Evolutionary conservation across 2,329 filamentous ascomycete genomes (phyloP).

Genomic region (Colletotrichum noveboracense): DNA sequence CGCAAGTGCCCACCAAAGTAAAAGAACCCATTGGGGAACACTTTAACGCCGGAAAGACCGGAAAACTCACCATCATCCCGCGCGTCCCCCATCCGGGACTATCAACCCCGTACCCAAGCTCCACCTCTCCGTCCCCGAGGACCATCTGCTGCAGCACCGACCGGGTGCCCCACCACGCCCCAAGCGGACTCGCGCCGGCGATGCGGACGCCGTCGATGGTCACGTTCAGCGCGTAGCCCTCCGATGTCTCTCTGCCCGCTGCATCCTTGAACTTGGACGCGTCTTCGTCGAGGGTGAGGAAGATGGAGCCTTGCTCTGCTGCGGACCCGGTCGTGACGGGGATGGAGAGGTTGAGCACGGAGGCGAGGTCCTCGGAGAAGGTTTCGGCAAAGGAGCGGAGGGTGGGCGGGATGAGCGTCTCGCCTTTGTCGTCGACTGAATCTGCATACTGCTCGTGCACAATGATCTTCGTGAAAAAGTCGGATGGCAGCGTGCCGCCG

Average conservation of each 20-base stretch:
- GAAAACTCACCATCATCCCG: constrained; percentile 42
- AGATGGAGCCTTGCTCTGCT: constrained; percentile 38
- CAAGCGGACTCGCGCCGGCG: constrained; percentile 57
- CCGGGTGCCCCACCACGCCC: constrained; percentile 63
- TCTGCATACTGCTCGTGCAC: constrained; percentile 48
- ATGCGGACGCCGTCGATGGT: constrained; percentile 46
- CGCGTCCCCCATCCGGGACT: constrained; percentile 55
- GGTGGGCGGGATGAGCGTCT: constrained; percentile 57
- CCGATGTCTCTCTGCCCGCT: constrained; percentile 49
- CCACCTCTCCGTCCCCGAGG: constrained; percentile 41
- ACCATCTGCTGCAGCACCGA: constrained; percentile 57
- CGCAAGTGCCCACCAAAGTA: fast-evolving
- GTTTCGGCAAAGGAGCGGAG: constrained; percentile 50
- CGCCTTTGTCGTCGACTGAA: constrained; percentile 46
- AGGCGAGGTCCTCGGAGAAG: constrained; percentile 43
- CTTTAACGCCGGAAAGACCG: not conserved
- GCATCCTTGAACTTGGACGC: constrained; percentile 44
- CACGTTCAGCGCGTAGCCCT: constrained; percentile 53
- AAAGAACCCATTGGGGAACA: no score
- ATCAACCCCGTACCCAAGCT: constrained; percentile 49
- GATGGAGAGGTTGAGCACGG: constrained; percentile 33
- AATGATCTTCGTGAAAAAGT: constrained; percentile 38
- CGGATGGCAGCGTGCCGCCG: constrained; percentile 30
- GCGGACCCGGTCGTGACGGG: constrained; percentile 28
- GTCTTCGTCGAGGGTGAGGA: constrained; percentile 49